Percentiles rank a stretch among this genome's conserved stretches.
Evolutionary conservation across 495 filamentous ascomycete genomes (phyloP).

Genomic region (Bacidia gigantensis): DNA sequence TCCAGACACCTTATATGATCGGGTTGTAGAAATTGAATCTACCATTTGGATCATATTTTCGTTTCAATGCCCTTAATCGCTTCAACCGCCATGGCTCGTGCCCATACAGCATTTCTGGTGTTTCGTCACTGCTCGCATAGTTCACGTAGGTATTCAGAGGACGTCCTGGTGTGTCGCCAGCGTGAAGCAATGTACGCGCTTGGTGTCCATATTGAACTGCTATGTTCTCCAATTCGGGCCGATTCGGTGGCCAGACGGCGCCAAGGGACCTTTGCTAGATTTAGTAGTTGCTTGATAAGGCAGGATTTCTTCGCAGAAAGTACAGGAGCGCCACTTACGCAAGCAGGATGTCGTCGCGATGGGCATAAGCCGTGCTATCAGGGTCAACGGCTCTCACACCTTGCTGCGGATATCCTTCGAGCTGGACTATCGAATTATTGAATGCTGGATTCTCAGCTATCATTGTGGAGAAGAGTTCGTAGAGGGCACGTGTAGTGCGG

Average conservation of each 20-base stretch:
- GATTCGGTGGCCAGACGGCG: not conserved
- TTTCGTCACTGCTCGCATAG: slow-evolving; percentile 34
- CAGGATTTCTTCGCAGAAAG: too few relatives aligned
- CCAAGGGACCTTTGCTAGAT: not conserved
- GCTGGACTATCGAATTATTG: slow-evolving; percentile 19
- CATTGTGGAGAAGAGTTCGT: slow-evolving; percentile 10
- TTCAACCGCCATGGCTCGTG: slow-evolving; percentile 32
- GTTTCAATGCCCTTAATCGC: slow-evolving; percentile 28
- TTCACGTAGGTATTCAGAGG: slow-evolving; percentile 31
- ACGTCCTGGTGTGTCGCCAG: too few relatives aligned
- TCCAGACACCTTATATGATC: slow-evolving; percentile 13
- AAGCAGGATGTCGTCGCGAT: slow-evolving; percentile 18
- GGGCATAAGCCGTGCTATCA: slow-evolving; percentile 26
- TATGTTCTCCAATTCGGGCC: not conserved
- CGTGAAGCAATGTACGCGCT: not conserved
- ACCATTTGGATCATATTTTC: slow-evolving; percentile 27
- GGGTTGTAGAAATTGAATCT: slow-evolving; percentile 36
- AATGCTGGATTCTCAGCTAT: slow-evolving; percentile 13
- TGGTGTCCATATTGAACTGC: not conserved
- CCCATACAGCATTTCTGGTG: slow-evolving; percentile 29
- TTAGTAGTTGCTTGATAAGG: not conserved
- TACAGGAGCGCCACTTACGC: not conserved
- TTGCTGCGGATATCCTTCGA: slow-evolving; percentile 29
- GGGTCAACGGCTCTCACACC: slow-evolving; percentile 19
- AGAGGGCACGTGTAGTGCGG: slow-evolving; percentile 13